Conservation (phyloP, 2,329 filamentous ascomycete genomes). For the Teratosphaeria nubilosa region DNA sequence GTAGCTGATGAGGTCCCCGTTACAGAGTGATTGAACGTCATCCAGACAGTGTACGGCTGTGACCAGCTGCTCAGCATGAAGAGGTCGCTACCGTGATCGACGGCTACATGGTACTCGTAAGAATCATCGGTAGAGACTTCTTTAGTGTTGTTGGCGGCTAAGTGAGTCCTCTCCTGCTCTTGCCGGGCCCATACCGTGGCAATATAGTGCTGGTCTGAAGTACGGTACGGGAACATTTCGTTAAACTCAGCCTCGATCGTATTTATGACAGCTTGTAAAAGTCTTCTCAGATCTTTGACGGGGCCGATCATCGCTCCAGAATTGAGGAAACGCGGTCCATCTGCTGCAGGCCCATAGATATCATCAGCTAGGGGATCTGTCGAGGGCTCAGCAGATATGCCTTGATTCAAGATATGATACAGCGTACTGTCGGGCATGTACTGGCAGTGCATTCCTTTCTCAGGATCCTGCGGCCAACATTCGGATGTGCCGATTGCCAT, state of each 20-base stretch:
- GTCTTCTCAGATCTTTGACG: background rate
- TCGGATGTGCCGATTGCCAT: slow-evolving; percentile 1
- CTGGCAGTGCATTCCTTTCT: background rate
- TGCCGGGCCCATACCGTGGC: background rate
- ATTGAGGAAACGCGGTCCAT: background rate
- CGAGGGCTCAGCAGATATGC: background rate
- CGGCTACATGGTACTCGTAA: background rate
- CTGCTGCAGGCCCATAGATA: background rate
- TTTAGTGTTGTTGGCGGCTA: background rate
- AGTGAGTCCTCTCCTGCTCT: background rate
- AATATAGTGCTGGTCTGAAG: background rate
- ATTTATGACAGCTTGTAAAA: background rate
- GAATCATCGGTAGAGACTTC: background rate
- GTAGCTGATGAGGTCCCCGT: background rate
- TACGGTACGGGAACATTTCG: background rate
- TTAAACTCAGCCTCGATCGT: background rate
- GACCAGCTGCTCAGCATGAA: background rate
- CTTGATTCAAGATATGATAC: background rate
- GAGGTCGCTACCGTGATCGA: background rate
- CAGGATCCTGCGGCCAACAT: slow-evolving; percentile 23
- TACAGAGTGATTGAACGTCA: background rate
- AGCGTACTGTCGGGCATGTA: background rate
- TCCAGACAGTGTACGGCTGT: background rate
- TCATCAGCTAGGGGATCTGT: background rate
- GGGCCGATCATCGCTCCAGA: background rate